Evolutionary conservation across 2,329 filamentous ascomycete genomes (phyloP).

Genomic region (Scopulariopsis brevicaulis): DNA sequence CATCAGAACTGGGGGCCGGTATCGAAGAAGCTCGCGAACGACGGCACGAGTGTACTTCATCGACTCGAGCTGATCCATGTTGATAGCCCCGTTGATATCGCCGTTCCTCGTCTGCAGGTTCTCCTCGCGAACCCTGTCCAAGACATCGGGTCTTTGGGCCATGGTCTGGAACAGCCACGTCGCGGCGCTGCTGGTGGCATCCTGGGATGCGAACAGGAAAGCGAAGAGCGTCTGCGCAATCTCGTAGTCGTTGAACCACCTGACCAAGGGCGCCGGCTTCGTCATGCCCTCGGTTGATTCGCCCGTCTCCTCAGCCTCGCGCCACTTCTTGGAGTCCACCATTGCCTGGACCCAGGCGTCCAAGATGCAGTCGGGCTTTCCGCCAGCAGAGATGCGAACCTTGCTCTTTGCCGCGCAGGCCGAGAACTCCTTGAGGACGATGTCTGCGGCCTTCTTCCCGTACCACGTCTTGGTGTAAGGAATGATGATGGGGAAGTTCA

Average conservation of each 20-base stretch:
- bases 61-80: constrained; percentile 78
- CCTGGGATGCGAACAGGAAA: constrained; percentile 94
- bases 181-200: constrained; percentile 85
- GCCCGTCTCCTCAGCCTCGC: constrained; percentile 65
- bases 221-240: constrained; percentile 92
- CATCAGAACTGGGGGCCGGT: constrained; percentile 94
- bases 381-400: constrained; percentile 80
- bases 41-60: constrained; percentile 86
- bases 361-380: constrained; percentile 83
- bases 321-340: constrained; percentile 74
- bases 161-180: constrained; percentile 95
- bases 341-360: constrained; percentile 89
- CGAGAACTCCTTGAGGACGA: constrained; percentile 80
- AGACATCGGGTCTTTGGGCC: constrained; percentile 84
- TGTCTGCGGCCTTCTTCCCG: constrained; percentile 88
- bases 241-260: constrained; percentile 81
- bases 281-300: constrained; percentile 54
- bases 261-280: constrained; percentile 74
- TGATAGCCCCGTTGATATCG: constrained; percentile 56
- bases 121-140: constrained; percentile 86
- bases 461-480: constrained; percentile 96
- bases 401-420: constrained; percentile 92
- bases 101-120: constrained; percentile 69
- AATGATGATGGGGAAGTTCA: constrained; percentile 96
- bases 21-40: constrained; percentile 82